Conservation (phyloP, 1,284 basidiomycete genomes). For the Jaminaea rosea region DNA sequence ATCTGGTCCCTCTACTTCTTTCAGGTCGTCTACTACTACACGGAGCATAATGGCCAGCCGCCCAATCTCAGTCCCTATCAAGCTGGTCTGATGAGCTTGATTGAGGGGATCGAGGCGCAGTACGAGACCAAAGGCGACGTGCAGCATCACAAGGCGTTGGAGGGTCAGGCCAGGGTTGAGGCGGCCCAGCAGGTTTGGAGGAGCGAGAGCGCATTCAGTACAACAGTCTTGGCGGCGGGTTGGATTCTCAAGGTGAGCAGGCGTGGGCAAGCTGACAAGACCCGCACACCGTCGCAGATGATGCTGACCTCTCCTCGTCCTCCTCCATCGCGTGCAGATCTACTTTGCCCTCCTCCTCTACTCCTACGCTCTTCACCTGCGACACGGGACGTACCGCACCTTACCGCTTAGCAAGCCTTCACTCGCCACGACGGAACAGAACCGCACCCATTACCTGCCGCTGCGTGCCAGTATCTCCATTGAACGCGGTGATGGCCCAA, state of each 20-base stretch:
- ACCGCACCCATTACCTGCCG: slow-evolving; percentile 2
- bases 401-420: slow-evolving; percentile 59
- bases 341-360: slow-evolving; percentile 87
- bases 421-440: slow-evolving; percentile 42
- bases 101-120: slow-evolving; percentile 39
- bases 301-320: not conserved
- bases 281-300: not conserved
- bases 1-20: slow-evolving; percentile 85
- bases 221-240: slow-evolving; percentile 65
- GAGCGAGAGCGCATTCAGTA: slow-evolving; percentile 74
- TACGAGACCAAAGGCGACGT: slow-evolving; percentile 21
- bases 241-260: slow-evolving; percentile 77
- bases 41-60: slow-evolving; percentile 66
- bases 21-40: slow-evolving; percentile 78
- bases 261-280: not conserved
- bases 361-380: slow-evolving; percentile 86
- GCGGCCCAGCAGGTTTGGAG: slow-evolving; percentile 60
- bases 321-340: slow-evolving; percentile 54
- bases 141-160: slow-evolving; percentile 35
- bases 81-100: slow-evolving; percentile 42
- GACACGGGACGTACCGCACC: slow-evolving; percentile 77
- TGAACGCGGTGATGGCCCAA: slow-evolving; percentile 45
- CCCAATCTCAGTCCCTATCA: slow-evolving; percentile 22
- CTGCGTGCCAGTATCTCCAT: slow-evolving; percentile 1
- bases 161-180: slow-evolving; percentile 49